phyloP scores from a whole-genome alignment of 202 grass and related monocot species.

The Bolboschoenoplectus hybrid region DNA sequence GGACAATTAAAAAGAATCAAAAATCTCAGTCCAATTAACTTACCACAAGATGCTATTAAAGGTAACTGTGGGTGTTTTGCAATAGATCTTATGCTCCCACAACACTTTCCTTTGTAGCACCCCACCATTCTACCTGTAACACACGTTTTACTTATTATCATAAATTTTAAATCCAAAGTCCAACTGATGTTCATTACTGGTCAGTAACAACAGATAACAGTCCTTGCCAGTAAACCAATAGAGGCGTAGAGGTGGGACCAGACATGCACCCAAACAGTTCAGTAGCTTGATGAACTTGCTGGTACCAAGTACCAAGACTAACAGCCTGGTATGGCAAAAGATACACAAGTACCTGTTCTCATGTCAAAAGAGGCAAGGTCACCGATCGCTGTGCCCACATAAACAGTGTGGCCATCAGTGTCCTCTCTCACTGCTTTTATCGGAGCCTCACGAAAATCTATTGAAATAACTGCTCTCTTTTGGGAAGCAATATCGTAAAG shows the following conservation, averaged over 20 bases:
- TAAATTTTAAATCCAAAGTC: constrained; percentile 12
- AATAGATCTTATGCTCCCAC: constrained; percentile 97
- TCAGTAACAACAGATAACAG: neutral
- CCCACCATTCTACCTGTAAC: constrained; percentile 81
- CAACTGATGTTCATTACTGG: neutral
- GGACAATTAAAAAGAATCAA: constrained; percentile 7
- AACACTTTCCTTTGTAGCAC: constrained; percentile 88
- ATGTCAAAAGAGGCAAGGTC: constrained; percentile 94
- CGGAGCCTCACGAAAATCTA: constrained; percentile 82
- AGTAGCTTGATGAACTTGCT: neutral
- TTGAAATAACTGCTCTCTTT: constrained; percentile 73
- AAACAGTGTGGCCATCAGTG: constrained; percentile 74
- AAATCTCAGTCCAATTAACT: constrained; percentile 36
- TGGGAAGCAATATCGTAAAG: constrained; percentile 86
- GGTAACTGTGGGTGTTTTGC: constrained; percentile 74
- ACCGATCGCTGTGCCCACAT: constrained; percentile 80
- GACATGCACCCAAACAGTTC: neutral
- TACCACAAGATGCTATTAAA: constrained; percentile 92
- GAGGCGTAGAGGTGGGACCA: constrained; percentile 10
- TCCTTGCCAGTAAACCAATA: neutral
- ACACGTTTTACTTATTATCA: neutral
- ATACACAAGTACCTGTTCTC: constrained; percentile 66
- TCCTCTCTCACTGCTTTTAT: constrained; percentile 85
- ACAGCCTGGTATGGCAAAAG: neutral
- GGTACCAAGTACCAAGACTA: constrained; percentile 14